Conservation (phyloP, 805 yeast species). For the Candida saitoana region DNA sequence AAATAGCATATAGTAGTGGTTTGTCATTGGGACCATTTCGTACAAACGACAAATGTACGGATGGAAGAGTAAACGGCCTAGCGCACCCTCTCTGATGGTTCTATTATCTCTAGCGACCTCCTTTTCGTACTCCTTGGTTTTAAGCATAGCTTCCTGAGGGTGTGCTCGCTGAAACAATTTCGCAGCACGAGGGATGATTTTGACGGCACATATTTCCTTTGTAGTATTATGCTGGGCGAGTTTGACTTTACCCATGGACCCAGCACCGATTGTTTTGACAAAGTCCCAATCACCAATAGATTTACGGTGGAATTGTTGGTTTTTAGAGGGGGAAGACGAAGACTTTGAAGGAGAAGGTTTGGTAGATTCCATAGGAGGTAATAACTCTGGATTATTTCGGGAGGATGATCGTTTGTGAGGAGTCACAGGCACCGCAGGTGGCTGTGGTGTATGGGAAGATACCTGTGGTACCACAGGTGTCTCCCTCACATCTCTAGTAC, state of each 20-base stretch:
- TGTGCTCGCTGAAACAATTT: conserved; percentile 71
- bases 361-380: conserved; percentile 20
- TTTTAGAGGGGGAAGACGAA: conserved; percentile 12
- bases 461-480: too few species aligned
- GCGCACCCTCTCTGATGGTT: conserved; percentile 91
- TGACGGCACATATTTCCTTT: conserved; percentile 82
- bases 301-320: conserved; percentile 68
- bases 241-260: conserved; percentile 98
- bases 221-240: conserved; percentile 83
- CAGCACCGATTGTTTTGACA: conserved; percentile 92
- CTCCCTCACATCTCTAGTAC: too few species aligned
- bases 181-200: conserved; percentile 88
- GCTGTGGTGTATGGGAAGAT: neutral
- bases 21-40: conserved; percentile 95
- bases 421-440: conserved; percentile 6
- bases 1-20: conserved; percentile 93
- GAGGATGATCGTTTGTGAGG: conserved; percentile 11
- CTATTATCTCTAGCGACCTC: conserved; percentile 88
- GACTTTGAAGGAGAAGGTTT: conserved; percentile 11
- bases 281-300: conserved; percentile 97
- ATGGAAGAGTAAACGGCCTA: conserved; percentile 85
- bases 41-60: conserved; percentile 88
- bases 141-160: conserved; percentile 54
- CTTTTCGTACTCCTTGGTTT: conserved; percentile 69
- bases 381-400: conserved; percentile 18